Base-by-base conservation (phyloP, 192 early-diverging fungal genomes). In the Backusella tuberculispora region DNA sequence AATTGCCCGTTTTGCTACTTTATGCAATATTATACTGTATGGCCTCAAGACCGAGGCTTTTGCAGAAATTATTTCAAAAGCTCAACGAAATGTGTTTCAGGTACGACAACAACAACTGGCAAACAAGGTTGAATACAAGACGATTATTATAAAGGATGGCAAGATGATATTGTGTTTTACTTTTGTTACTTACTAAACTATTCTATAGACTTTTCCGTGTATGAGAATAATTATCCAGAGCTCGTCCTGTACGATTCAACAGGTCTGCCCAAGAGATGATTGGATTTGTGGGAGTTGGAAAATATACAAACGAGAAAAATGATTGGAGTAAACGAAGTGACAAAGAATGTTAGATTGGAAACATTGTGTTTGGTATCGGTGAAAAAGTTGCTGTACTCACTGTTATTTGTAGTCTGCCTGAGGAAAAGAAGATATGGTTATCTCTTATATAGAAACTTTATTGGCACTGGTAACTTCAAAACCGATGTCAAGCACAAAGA, bases 1-100 rank as follows among this genome's bases (percentile, higher is more conserved):
- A 64, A 81, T 85, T 6, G 77, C 80, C n/a, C 78, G 84, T 24
- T 85, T 83, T 71, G 84, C 83, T 8, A 81, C 83, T 2, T 26
- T 87, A 10, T 82, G 76, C 2, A 84, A 87, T 69, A 77, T 85
- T 37, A 46, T 87, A 37, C 41, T 84, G 26, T 87, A 87, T 75
- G 75, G 79, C 8, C 4, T 6, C 9, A 6, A 37, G 5, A 40
- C 70, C 10, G 15, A 78, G 43, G 50, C 63, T 37, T 48, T 83
- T 19, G 85, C 78, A 24, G 78, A 70, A 48, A 74, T 72, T 69
- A 76, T 79, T 37, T 76, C 79, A n/a, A 38, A 70, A 43, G 84
- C 84, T 12, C 84, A 85, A 66, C 26, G 14, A 19, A 29, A 50
- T 48, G 9, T 40, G 15, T 9, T 14, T 15, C 9, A 38, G 41